phyloP scores from a whole-genome alignment of 805 yeast species.

The Yarrowia divulgata region DNA sequence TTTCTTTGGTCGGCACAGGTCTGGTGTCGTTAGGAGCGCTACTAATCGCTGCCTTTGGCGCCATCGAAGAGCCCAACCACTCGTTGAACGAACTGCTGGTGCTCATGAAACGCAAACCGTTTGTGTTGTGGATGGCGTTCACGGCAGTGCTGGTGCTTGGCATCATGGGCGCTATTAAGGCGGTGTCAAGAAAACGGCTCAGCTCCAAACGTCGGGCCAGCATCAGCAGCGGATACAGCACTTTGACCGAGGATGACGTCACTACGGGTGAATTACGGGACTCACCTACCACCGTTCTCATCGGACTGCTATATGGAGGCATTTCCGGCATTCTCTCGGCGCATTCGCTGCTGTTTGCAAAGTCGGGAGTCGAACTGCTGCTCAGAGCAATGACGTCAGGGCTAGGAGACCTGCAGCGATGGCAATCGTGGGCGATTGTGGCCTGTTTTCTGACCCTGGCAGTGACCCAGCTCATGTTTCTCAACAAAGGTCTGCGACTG shows the following conservation, averaged over 20 bases:
- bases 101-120: slow-evolving; percentile 56
- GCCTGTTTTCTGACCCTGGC: slow-evolving; percentile 66
- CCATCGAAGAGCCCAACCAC: slow-evolving; percentile 61
- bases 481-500: slow-evolving; percentile 74
- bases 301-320: slow-evolving; percentile 71
- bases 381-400: slow-evolving; percentile 54
- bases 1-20: slow-evolving; percentile 68
- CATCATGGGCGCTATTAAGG: slow-evolving; percentile 6
- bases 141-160: slow-evolving; percentile 45
- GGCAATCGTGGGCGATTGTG: slow-evolving; percentile 60
- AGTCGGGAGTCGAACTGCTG: slow-evolving; percentile 75
- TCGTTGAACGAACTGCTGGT: slow-evolving; percentile 57
- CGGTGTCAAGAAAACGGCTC: slow-evolving; percentile 42
- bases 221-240: not conserved
- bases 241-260: not conserved
- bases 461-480: slow-evolving; percentile 70
- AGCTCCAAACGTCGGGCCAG: not conserved
- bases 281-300: slow-evolving; percentile 44
- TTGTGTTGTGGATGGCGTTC: slow-evolving; percentile 63
- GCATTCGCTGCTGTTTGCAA: slow-evolving; percentile 85
- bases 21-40: slow-evolving; percentile 77
- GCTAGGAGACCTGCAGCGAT: slow-evolving; percentile 53
- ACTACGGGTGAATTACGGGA: not conserved
- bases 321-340: slow-evolving; percentile 82
- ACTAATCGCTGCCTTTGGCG: slow-evolving; percentile 76